These are phyloP conservation scores for Diaporthe batatas DNA, from an alignment of 2,329 filamentous ascomycete species.

Conservation along the genomic window DNA sequence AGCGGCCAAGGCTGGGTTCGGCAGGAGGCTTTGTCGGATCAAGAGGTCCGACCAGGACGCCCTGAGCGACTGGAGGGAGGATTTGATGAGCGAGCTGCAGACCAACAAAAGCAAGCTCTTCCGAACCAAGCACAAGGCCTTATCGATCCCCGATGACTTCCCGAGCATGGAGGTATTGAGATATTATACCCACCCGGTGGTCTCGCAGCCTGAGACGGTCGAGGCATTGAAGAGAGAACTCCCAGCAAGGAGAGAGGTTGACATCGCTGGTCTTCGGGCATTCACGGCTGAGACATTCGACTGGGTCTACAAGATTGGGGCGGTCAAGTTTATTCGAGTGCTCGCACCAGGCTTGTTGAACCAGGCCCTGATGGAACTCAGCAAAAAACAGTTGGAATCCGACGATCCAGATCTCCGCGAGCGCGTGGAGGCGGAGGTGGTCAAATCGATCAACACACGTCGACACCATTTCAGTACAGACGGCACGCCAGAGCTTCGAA, in stretches of 20 bases:
- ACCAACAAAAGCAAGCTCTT: conserved; percentile 90
- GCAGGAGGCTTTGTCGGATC: conserved; percentile 77
- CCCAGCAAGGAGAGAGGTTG: conserved; percentile 73
- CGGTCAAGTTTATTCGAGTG: conserved; percentile 85
- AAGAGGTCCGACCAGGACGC: conserved; percentile 70
- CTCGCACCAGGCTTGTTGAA: conserved; percentile 82
- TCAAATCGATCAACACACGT: conserved; percentile 76
- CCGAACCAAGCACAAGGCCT: conserved; percentile 77
- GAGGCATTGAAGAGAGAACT: conserved; percentile 66
- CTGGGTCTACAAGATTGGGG: conserved; percentile 84
- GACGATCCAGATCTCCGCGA: conserved; percentile 53
- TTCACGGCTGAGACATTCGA: conserved; percentile 87
- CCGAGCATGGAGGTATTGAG: conserved; percentile 83
- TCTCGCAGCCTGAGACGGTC: conserved; percentile 74
- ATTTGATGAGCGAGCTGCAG: conserved; percentile 79
- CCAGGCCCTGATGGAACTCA: conserved; percentile 63
- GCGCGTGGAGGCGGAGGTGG: conserved; percentile 62
- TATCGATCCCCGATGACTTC: conserved; percentile 84
- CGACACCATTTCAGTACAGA: conserved; percentile 82
- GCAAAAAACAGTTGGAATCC: conserved; percentile 4
- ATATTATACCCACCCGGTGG: conserved; percentile 89
- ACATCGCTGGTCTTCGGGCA: conserved; percentile 75
- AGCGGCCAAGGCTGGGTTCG: conserved; percentile 90
- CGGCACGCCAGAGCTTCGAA: conserved; percentile 79
- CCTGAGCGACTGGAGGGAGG: conserved; percentile 78